These are phyloP conservation scores for Diaporthe longicolla DNA, from an alignment of 2,329 filamentous ascomycete genomes.

Conservation along the genomic window DNA sequence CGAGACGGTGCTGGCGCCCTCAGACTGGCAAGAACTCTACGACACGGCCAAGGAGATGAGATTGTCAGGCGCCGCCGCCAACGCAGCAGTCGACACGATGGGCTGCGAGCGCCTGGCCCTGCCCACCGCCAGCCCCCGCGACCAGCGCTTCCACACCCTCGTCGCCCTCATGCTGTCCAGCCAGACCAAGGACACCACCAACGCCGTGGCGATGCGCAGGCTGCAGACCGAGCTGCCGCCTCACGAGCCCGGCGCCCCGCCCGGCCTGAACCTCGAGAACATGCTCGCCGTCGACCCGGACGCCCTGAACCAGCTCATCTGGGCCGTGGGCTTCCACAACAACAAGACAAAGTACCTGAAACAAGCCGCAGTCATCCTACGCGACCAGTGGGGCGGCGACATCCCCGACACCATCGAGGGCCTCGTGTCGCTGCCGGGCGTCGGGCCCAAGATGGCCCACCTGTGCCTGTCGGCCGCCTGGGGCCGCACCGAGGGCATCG, in stretches of 20 bases:
- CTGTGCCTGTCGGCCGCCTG: constrained; percentile 84
- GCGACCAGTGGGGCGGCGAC: constrained; percentile 78
- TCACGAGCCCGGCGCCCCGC: constrained; percentile 57
- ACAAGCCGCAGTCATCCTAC: constrained; percentile 78
- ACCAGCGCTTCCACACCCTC: constrained; percentile 86
- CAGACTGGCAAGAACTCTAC: constrained; percentile 90
- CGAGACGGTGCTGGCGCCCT: constrained; percentile 71
- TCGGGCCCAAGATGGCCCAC: constrained; percentile 96
- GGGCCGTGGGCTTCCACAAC: constrained; percentile 92
- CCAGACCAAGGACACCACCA: constrained; percentile 95
- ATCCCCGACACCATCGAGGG: constrained; percentile 85
- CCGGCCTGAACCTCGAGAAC: constrained; percentile 80
- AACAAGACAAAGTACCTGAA: constrained; percentile 91
- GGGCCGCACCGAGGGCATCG: constrained; percentile 79
- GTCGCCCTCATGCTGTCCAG: constrained; percentile 91
- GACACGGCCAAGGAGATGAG: constrained; percentile 83
- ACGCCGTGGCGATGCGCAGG: constrained; percentile 83
- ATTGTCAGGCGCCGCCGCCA: constrained; percentile 64
- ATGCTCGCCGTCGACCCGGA: constrained; percentile 79
- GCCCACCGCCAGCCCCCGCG: constrained; percentile 61
- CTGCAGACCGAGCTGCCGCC: constrained; percentile 81
- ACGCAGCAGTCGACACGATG: constrained; percentile 97
- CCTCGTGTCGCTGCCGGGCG: constrained; percentile 83
- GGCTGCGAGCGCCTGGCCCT: constrained; percentile 86
- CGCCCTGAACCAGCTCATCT: constrained; percentile 79